Evolutionary conservation across 106 monocot species (phyloP).

Genomic region (Dendrobium catenatum): DNA sequence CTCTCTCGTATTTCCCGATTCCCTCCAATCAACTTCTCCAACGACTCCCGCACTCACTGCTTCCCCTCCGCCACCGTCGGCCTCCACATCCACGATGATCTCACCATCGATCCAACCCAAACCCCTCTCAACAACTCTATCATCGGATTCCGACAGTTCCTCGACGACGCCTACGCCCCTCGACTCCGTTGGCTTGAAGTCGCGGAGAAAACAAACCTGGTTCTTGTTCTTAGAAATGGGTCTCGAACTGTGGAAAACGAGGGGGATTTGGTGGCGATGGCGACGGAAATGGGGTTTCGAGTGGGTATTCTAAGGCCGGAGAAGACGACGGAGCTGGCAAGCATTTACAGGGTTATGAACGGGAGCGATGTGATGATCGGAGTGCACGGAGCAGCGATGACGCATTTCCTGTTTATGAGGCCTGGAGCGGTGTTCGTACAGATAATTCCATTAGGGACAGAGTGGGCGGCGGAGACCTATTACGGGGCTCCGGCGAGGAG

Average conservation of each 20-base stretch:
- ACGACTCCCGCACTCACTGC: constrained; percentile 44
- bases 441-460: constrained; percentile 64
- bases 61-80: constrained; percentile 53
- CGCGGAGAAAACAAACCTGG: constrained; percentile 29
- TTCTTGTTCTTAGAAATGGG: constrained; percentile 57
- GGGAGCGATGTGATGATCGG: constrained; percentile 61
- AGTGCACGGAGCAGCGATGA: constrained; percentile 80
- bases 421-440: constrained; percentile 62
- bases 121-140: constrained; percentile 24
- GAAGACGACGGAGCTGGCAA: constrained; percentile 46
- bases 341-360: constrained; percentile 54
- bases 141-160: constrained; percentile 28
- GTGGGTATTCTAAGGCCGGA: constrained; percentile 44
- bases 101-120: constrained; percentile 25
- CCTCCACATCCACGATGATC: constrained; percentile 52
- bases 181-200: constrained; percentile 10
- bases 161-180: constrained; percentile 44
- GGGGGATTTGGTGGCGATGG: constrained; percentile 16
- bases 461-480: constrained; percentile 54
- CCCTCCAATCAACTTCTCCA: constrained; percentile 30
- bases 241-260: constrained; percentile 73
- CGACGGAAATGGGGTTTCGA: constrained; percentile 32
- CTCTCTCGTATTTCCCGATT: constrained; percentile 42
- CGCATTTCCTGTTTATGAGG: constrained; percentile 74
- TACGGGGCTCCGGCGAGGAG: constrained; percentile 66